Evolutionary conservation across 176 grass and related monocot species (phyloP).

Genomic region (Bothriochloa decipiens): DNA sequence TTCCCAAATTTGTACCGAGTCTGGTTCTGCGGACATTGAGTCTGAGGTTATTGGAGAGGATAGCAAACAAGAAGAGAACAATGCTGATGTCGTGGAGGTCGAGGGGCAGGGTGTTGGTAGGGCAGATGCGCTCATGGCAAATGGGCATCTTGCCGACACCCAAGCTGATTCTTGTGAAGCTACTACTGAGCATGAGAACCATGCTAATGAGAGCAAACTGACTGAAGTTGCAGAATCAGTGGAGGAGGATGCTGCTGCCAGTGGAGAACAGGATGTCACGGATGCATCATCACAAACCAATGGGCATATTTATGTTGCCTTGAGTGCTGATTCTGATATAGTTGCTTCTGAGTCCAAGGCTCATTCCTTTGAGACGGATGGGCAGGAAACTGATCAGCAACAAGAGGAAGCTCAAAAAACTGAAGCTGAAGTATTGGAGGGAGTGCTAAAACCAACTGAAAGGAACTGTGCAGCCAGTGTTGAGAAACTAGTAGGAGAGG

Average conservation of each 20-base stretch:
- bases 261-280: not conserved
- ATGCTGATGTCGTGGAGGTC: not conserved
- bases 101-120: constrained; percentile 7
- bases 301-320: constrained; percentile 6
- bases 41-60: constrained; percentile 21
- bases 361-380: not conserved
- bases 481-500: constrained; percentile 29
- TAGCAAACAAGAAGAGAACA: constrained; percentile 13
- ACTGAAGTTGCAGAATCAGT: constrained; percentile 7
- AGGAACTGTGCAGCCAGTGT: not conserved
- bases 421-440: constrained; percentile 15
- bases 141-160: constrained; percentile 6
- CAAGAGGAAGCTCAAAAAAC: not conserved
- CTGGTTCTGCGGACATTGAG: not conserved
- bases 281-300: constrained; percentile 20
- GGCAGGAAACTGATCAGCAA: constrained; percentile 22
- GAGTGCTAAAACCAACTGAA: not conserved
- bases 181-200: not conserved
- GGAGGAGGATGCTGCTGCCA: constrained; percentile 5
- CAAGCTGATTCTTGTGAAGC: constrained; percentile 21
- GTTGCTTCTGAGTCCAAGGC: not conserved
- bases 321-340: constrained; percentile 31
- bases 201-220: constrained; percentile 8
- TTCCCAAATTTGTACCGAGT: not conserved
- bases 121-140: not conserved